These are phyloP conservation scores for Meripilus lineatus DNA, from an alignment of 1,284 basidiomycete species.

Conservation along the genomic window DNA sequence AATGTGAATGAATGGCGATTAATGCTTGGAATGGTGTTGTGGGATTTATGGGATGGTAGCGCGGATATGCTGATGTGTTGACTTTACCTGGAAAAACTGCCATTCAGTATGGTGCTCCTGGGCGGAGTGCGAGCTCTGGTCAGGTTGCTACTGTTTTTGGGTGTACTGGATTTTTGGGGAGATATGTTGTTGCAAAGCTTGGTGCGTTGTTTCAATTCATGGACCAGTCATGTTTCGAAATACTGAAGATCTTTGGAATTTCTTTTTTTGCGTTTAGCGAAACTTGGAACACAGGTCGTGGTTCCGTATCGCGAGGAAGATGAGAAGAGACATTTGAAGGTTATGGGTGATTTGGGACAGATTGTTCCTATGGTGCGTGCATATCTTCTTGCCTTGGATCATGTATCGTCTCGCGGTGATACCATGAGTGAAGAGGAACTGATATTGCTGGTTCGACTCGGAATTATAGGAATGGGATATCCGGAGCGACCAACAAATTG, in stretches of 20 bases:
- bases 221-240: background rate
- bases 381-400: too few species aligned
- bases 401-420: background rate
- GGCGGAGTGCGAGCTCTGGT: constrained; percentile 83
- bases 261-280: constrained; percentile 44
- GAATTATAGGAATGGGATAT: constrained; percentile 86
- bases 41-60: too few species aligned
- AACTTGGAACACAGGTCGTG: constrained; percentile 91
- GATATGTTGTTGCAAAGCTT: constrained; percentile 92
- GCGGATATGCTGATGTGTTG: too few species aligned
- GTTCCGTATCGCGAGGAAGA: constrained; percentile 97
- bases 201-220: constrained; percentile 51
- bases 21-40: too few species aligned
- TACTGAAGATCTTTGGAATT: background rate
- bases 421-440: background rate
- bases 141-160: constrained; percentile 97
- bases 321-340: constrained; percentile 86
- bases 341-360: constrained; percentile 96
- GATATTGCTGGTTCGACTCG: too few species aligned
- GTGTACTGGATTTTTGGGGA: constrained; percentile 91
- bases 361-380: constrained; percentile 84
- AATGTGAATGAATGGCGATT: too few species aligned
- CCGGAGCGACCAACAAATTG: constrained; percentile 83
- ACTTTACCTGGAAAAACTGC: constrained; percentile 64
- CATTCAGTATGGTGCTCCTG: constrained; percentile 73